A percentile compares a stretch with the other conserved stretches of the same genome.
phyloP scores from a whole-genome alignment of 345 rosid genomes.

The Cardamine resedifolia region DNA sequence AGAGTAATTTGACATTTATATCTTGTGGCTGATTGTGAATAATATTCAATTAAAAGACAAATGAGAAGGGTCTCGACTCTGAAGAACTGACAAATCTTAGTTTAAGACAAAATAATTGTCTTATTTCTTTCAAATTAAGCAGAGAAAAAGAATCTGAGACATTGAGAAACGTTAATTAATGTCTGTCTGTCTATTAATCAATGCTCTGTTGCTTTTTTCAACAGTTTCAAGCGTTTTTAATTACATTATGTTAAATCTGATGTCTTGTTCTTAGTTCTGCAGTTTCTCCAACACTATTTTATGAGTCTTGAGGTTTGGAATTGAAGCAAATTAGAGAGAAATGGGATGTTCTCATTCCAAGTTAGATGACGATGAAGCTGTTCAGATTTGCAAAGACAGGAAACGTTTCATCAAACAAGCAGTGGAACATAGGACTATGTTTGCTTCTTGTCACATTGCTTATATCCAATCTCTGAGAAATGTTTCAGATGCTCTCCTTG shows the following conservation, averaged over 20 bases:
- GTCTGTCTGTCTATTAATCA: conserved; percentile 8
- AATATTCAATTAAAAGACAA: not conserved
- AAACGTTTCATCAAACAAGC: conserved; percentile 86
- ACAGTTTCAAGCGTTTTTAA: conserved; percentile 11
- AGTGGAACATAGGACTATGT: conserved; percentile 60
- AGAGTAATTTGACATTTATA: conserved; percentile 3
- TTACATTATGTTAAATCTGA: conserved; percentile 10
- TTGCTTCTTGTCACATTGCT: conserved; percentile 70
- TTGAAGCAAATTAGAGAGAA: conserved; percentile 20
- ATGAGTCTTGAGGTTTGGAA: conserved; percentile 12
- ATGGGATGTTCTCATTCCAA: conserved; percentile 97
- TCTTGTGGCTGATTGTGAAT: not conserved
- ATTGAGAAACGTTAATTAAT: not conserved
- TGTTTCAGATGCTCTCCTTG: conserved; percentile 77
- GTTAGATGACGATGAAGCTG: conserved; percentile 80
- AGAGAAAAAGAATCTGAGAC: not conserved
- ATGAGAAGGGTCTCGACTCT: conserved; percentile 3
- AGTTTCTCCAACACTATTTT: conserved; percentile 13
- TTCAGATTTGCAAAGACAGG: conserved; percentile 82
- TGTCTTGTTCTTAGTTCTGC: conserved; percentile 20
- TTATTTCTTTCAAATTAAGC: not conserved
- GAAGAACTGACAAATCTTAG: not conserved
- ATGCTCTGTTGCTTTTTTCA: conserved; percentile 15
- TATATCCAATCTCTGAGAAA: conserved; percentile 72
- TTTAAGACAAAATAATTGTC: not conserved